A percentile compares a stretch with the other conserved stretches of the same genome.
These are phyloP conservation scores for Brassica incana DNA, from an alignment of 345 rosid genomes.

Conservation along the genomic window DNA sequence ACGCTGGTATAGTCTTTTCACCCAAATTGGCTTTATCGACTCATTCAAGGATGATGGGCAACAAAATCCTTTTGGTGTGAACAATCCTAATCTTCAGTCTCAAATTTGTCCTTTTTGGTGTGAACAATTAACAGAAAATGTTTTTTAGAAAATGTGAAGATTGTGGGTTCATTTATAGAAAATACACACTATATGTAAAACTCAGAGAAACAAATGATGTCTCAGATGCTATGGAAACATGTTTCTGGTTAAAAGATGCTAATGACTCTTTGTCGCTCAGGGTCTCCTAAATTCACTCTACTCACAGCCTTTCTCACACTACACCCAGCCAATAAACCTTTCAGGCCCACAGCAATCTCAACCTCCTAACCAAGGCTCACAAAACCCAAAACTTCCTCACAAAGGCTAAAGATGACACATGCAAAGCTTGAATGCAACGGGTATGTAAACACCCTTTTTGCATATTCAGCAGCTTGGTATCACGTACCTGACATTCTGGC, in stretches of 20 bases:
- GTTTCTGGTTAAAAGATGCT: slow-evolving; percentile 7
- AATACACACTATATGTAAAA: not conserved
- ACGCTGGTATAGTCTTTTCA: slow-evolving; percentile 44
- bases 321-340: slow-evolving; percentile 74
- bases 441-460: slow-evolving; percentile 46
- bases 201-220: not conserved
- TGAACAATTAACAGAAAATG: not conserved
- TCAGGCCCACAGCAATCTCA: slow-evolving; percentile 70
- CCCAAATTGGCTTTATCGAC: slow-evolving; percentile 85
- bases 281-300: slow-evolving; percentile 90
- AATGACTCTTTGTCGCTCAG: slow-evolving; percentile 41
- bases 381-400: slow-evolving; percentile 79
- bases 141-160: not conserved
- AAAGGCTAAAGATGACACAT: slow-evolving; percentile 59
- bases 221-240: not conserved
- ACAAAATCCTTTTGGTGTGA: slow-evolving; percentile 71
- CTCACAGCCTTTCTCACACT: slow-evolving; percentile 89
- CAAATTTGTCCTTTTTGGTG: slow-evolving; percentile 57
- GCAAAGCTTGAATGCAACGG: slow-evolving; percentile 43
- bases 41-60: slow-evolving; percentile 81
- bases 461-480: slow-evolving; percentile 77
- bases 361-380: slow-evolving; percentile 78
- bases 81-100: slow-evolving; percentile 81
- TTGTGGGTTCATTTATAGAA: not conserved
- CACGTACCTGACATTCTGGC: slow-evolving; percentile 43